phyloP scores from a whole-genome alignment of 768 basidiomycete genomes.

The Gyrodon lividus region DNA sequence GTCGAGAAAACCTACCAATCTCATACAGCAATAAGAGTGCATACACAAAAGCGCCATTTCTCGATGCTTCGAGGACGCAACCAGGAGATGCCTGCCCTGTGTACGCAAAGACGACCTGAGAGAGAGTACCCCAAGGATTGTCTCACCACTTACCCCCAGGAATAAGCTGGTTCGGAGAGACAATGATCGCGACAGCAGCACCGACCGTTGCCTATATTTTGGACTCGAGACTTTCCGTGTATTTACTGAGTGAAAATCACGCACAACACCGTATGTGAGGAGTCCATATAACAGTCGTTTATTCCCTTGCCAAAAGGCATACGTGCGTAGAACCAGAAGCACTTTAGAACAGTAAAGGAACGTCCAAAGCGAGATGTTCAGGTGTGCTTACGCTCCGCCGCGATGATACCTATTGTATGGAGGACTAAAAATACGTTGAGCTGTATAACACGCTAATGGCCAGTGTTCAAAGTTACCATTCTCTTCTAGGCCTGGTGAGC shows the following conservation, averaged over 20 bases:
- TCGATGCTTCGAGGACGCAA: too few relatives aligned
- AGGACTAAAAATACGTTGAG: background rate
- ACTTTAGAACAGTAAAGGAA: conserved; percentile 3
- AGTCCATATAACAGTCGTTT: conserved; percentile 14
- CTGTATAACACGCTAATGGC: background rate
- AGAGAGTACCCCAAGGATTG: background rate
- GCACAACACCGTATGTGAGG: conserved; percentile 6
- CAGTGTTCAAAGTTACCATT: conserved; percentile 7
- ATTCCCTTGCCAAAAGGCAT: conserved; percentile 18
- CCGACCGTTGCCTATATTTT: conserved; percentile 5
- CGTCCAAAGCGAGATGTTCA: background rate
- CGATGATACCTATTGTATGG: conserved; percentile 7
- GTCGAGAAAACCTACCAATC: background rate
- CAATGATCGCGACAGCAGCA: conserved; percentile 3
- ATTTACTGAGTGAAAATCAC: background rate
- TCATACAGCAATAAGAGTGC: background rate
- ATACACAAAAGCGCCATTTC: too few relatives aligned
- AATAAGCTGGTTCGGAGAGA: conserved; percentile 5
- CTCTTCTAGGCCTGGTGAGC: background rate
- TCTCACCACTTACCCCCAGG: conserved; percentile 2
- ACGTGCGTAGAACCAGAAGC: conserved; percentile 18
- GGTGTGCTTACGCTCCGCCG: conserved; percentile 4
- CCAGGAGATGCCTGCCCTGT: background rate
- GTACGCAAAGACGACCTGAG: background rate
- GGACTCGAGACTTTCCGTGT: background rate